Conservation (phyloP, 2,329 filamentous ascomycete species). For the Aspergillus arachidicola region DNA sequence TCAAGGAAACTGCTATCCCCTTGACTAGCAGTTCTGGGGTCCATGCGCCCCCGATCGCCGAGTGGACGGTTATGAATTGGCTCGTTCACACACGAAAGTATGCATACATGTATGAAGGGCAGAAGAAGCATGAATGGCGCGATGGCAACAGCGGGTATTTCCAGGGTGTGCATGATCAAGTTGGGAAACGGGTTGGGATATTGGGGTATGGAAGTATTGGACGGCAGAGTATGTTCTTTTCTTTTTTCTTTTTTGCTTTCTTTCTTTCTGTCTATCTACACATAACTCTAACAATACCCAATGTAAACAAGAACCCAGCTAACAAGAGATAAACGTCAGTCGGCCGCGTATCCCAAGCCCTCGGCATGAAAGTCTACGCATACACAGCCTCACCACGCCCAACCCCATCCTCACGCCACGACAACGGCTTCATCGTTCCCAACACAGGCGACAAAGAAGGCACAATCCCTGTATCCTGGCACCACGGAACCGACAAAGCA, state of each 20-base stretch:
- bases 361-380: slow-evolving; percentile 74
- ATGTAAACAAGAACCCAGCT: background rate
- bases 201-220: slow-evolving; percentile 66
- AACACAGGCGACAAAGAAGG: slow-evolving; percentile 66
- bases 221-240: slow-evolving; percentile 53
- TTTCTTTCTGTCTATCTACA: background rate
- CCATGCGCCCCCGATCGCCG: slow-evolving; percentile 66
- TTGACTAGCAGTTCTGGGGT: slow-evolving; percentile 60
- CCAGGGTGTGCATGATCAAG: slow-evolving; percentile 52
- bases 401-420: slow-evolving; percentile 65
- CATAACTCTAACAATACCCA: too few species aligned
- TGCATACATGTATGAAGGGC: slow-evolving; percentile 57
- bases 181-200: slow-evolving; percentile 61
- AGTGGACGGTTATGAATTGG: slow-evolving; percentile 67
- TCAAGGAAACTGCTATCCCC: slow-evolving; percentile 54
- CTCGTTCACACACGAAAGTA: slow-evolving; percentile 61
- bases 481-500: slow-evolving; percentile 55
- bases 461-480: slow-evolving; percentile 58
- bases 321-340: slow-evolving; percentile 36
- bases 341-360: slow-evolving; percentile 60
- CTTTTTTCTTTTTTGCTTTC: background rate
- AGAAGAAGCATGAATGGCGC: slow-evolving; percentile 59
- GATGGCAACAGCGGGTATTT: slow-evolving; percentile 19
- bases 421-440: slow-evolving; percentile 68
- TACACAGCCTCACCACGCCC: slow-evolving; percentile 72